Base-by-base conservation (phyloP, 768 basidiomycete species). In the Leucocoprinus leucothites region DNA sequence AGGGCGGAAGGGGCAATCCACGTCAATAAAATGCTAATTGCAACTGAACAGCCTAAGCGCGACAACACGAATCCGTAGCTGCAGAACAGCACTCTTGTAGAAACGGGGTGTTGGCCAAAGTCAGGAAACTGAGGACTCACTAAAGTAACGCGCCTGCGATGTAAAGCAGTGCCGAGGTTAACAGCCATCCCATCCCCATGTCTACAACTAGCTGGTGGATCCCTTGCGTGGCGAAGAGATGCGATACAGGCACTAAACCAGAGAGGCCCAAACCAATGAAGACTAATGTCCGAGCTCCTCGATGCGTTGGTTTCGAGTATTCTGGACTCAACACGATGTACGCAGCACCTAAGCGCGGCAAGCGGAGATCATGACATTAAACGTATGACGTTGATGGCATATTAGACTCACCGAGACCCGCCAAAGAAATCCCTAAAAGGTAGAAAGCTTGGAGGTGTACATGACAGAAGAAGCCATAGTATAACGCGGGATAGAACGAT, bases 81-180 rank as follows among this genome's bases (percentile, higher is more conserved):
- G 28, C 31, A 45, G 14, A 46, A 31, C 19, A 18, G 18, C 26
- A 34, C 46, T 38, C 35, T 3, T 38, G 45, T 45, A 31, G 53
- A 46, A 54, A 54, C 35, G 53, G 53, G 53, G 46, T 31, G 36
- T 16, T 18, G 28, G 44, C 16, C 21, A 41, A 48, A 55, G 22
- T 48, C 41, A 31, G 53, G 24, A 56, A 42, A 19, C 11, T 48
- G 26, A 55, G 36, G 35, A 78, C 91, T 69, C 76, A 92, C 89
- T 91, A 95, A 36, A 92, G 73, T 57, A 90, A 67, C 22, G 93
- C 93, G 36, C 93, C 94, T 22, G 65, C 63, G 65, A 94, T 86
- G 67, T 95, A 95, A 56, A 90, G 72, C 6, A 71, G 77, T n/a
- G 82, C 92, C 34, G 87, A 87, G 9, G 77, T 65, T 16, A 89